A percentile compares a stretch with the other conserved stretches of the same genome.
These are phyloP conservation scores for Lanzia echinophila DNA, from an alignment of 2,329 filamentous ascomycete genomes.

Conservation along the genomic window DNA sequence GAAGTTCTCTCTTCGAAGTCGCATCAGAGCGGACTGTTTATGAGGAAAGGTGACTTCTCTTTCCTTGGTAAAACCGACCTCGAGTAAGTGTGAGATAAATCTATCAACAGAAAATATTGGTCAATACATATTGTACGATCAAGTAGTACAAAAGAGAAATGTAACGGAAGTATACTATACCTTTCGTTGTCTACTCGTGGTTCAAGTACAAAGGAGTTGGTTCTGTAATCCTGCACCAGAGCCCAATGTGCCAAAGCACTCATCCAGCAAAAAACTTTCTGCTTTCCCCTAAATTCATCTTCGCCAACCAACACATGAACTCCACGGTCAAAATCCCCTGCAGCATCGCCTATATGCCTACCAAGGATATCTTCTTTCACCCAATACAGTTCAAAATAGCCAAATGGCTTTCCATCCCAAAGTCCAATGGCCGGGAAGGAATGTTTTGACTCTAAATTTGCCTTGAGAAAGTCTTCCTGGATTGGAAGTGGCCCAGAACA, in stretches of 20 bases:
- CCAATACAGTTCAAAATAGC: slow-evolving; percentile 98
- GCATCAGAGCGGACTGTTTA: slow-evolving; percentile 85
- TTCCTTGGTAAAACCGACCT: slow-evolving; percentile 77
- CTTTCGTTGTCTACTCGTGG: slow-evolving; percentile 85
- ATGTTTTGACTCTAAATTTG: slow-evolving; percentile 59
- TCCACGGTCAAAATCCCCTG: slow-evolving; percentile 78
- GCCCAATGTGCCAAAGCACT: slow-evolving; percentile 83
- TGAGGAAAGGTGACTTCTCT: slow-evolving; percentile 82
- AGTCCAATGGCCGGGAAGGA: slow-evolving; percentile 87
- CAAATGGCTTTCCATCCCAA: slow-evolving; percentile 93
- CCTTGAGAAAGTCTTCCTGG: slow-evolving; percentile 62
- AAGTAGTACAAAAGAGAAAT: neutral
- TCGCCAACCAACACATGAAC: slow-evolving; percentile 87
- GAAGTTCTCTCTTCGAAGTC: slow-evolving; percentile 74
- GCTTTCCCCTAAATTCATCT: slow-evolving; percentile 78
- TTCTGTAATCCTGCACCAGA: slow-evolving; percentile 69
- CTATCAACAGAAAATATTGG: slow-evolving; percentile 33
- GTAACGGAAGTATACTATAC: slow-evolving; percentile 45
- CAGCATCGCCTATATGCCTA: slow-evolving; percentile 57
- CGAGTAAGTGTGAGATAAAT: slow-evolving; percentile 60
- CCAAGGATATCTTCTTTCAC: slow-evolving; percentile 85
- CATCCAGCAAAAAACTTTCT: slow-evolving; percentile 73
- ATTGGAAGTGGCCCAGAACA: slow-evolving; percentile 47
- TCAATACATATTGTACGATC: neutral
- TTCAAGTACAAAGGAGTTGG: slow-evolving; percentile 77